Evolutionary conservation across 306 rosid species (phyloP).

Genomic region (Aeschynomene evenia): DNA sequence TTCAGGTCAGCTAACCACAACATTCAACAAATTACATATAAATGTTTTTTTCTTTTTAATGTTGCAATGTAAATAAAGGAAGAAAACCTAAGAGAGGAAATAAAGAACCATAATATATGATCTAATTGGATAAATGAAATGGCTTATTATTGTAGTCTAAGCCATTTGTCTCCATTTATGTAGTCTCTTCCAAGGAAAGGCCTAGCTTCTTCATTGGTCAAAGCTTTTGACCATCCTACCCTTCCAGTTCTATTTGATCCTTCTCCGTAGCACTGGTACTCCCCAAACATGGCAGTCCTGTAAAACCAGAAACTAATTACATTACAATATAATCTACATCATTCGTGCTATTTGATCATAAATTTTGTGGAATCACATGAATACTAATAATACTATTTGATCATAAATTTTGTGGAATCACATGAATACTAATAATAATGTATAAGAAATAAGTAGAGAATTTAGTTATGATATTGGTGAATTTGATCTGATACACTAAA

Average conservation of each 20-base stretch:
- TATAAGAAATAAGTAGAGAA: no score
- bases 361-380: no score
- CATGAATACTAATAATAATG: no score
- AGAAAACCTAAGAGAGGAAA: not conserved
- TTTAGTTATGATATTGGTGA: no score
- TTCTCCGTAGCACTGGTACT: constrained; percentile 52
- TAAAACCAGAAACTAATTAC: not conserved
- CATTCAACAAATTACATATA: no score
- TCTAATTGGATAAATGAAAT: not conserved
- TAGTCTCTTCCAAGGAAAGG: constrained; percentile 45
- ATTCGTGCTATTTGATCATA: no score
- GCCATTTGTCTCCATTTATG: constrained; percentile 67
- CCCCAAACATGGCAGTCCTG: constrained; percentile 60
- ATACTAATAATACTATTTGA: no score
- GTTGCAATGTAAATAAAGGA: not conserved
- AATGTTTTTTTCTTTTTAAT: not conserved
- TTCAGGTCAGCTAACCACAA: not conserved
- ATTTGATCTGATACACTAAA: no score
- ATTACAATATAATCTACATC: not conserved
- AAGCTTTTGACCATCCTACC: constrained; percentile 52
- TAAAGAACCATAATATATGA: not conserved
- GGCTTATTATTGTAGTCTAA: constrained; percentile 38
- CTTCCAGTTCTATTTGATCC: constrained; percentile 57
- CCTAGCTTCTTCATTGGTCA: constrained; percentile 39
- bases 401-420: no score